Evolutionary conservation across 345 rosid genomes (phyloP).

Genomic region (Populus ilicifolia): DNA sequence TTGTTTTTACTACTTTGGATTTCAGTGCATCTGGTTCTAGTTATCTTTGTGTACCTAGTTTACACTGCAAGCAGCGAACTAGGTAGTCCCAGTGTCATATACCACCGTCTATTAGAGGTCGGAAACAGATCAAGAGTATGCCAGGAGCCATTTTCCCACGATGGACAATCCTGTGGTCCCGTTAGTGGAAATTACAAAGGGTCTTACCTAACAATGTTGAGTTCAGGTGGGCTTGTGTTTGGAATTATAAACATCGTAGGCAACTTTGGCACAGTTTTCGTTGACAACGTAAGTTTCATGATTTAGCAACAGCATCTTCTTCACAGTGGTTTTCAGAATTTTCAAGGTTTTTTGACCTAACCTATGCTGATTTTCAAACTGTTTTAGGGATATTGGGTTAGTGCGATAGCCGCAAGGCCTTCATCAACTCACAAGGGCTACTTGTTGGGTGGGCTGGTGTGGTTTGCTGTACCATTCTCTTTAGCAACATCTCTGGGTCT

Average conservation of each 20-base stretch:
- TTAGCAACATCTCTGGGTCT: conserved; percentile 90
- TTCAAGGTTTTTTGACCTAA: background rate
- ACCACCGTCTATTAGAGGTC: conserved; percentile 48
- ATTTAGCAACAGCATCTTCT: background rate
- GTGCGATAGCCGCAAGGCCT: conserved; percentile 95
- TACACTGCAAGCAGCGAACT: conserved; percentile 73
- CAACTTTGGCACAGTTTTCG: conserved; percentile 87
- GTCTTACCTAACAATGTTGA: conserved; percentile 77
- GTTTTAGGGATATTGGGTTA: conserved; percentile 87
- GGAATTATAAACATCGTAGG: conserved; percentile 90
- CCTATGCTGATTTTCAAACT: background rate
- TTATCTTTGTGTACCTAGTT: conserved; percentile 77
- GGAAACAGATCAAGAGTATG: conserved; percentile 66
- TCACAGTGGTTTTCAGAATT: background rate
- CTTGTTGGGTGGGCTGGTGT: conserved; percentile 80
- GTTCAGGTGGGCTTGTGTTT: conserved; percentile 88
- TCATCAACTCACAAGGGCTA: conserved; percentile 91
- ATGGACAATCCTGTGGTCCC: conserved; percentile 81
- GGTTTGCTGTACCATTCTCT: conserved; percentile 96
- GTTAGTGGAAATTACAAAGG: conserved; percentile 44
- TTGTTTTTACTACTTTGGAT: background rate
- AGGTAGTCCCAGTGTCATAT: conserved; percentile 67
- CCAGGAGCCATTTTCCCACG: conserved; percentile 62
- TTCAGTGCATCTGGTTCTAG: conserved; percentile 78
- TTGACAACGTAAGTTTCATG: conserved; percentile 65